Evolutionary conservation across 208 protist species (phyloP), one percentile per base, ranked within the genome.

Genomic region (Acanthamoeba triangularis): DNA sequence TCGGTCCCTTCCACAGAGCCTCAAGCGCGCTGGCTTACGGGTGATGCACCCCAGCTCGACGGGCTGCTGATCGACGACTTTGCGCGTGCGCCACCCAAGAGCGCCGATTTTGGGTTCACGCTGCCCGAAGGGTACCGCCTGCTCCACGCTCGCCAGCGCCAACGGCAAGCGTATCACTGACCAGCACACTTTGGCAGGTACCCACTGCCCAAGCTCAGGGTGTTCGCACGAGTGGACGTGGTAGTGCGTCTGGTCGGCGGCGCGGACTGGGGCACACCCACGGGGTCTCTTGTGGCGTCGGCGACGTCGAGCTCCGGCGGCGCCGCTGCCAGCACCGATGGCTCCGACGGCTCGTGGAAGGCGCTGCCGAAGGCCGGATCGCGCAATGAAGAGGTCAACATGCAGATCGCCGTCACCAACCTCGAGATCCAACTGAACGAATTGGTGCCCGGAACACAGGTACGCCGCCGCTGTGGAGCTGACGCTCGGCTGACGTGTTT

Each of bases 321-420:
- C 69, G 37, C 28, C 30, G n/a, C 14, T 47, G 44, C 44, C 72
- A 49, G 41, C 72, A 20, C n/a, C 37, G 33, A 35, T 20, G 37
- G 72, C 7, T 44, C 72, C 37, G 37, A 47, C 69, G 69, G 8
- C 65, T 37, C 23, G n/a, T 18, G 65, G n/a, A 33, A 20, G 65
- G 30, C 65, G 67, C 14, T 41, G 67, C 37, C 30, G 33, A 41
- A 13, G 5, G 67, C 67, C 67, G 67, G 72, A 30, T 49, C 72
- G 37, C 72, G 84, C 49, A 90, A 90, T 25, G 84, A 93, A 49
- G 87, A 93, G 23, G 87, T 23, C 28, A 52, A 93, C 65, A 52
- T 93, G 28, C 28, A 93, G 47, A 49, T 93, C n/a, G n/a, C 44
- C 13, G 35, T 76, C 28, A 93, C 14, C 52, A 25, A 78, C 65